Evolutionary conservation across 2,329 filamentous ascomycete species (phyloP), one percentile per base, ranked within the genome.

Genomic region (Clathrospora elynae): DNA sequence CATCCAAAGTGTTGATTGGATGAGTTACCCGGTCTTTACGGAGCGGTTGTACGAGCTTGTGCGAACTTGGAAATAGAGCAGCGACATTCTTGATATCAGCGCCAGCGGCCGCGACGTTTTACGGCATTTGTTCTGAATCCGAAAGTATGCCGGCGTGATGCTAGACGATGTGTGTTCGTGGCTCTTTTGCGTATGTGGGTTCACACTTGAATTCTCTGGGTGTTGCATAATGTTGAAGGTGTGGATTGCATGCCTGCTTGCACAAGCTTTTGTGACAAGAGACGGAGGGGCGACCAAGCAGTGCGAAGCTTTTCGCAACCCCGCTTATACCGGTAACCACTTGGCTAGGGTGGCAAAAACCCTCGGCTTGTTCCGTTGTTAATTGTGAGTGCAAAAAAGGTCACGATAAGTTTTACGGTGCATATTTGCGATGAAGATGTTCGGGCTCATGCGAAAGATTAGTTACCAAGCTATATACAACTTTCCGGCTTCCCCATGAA

Each of bases 301-400:
- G 23, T 16, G 41, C 35, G 41, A 44, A 44, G 41, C 41, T 22
- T 38, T 28, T 25, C 11, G 17, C 14, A 23, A 28, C 25, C 32
- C 32, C 14, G 17, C 25, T 35, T 35, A 36, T 9, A 12, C 25
- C 13, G 17, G n/a, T n/a, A n/a, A 25, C 19, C n/a, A 17, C 38
- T 41, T 37, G 34, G 43, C 32, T 42, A n/a, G 14, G 12, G 22
- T 41, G 37, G 29, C 20, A 34, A 37, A 24, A 18, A 5, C 19
- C 25, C 25, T n/a, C 40, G n/a, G n/a, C n/a, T n/a, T n/a, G n/a
- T n/a, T n/a, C n/a, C n/a, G n/a, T n/a, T n/a, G n/a, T n/a, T n/a
- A n/a, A n/a, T n/a, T n/a, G n/a, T n/a, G n/a, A n/a, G n/a, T n/a
- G n/a, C n/a, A n/a, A n/a, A n/a, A n/a, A n/a, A n/a, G n/a, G n/a